Conservation (phyloP, 1,284 basidiomycete species). For the Ceraceosorus guamensis region DNA sequence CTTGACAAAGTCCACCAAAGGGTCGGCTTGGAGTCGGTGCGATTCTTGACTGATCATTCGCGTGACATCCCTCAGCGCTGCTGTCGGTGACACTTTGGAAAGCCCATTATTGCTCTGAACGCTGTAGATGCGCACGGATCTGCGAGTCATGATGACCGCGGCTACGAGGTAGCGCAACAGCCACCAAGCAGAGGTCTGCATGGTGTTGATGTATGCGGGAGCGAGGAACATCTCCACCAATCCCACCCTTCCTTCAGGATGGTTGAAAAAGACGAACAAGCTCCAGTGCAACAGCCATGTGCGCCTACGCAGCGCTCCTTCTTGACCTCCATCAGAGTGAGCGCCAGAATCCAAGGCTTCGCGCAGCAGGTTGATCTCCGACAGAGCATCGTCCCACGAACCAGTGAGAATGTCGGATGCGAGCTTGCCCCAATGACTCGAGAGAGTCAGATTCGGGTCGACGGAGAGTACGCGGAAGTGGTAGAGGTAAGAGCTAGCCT, state of each 20-base stretch:
- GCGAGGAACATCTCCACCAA: constrained; percentile 93
- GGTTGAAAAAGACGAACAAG: constrained; percentile 97
- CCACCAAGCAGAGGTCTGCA: constrained; percentile 93
- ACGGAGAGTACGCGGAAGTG: constrained; percentile 97
- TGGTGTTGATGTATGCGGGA: constrained; percentile 93
- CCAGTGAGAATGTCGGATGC: constrained; percentile 91
- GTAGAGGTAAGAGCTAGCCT: constrained; percentile 93
- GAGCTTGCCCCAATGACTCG: constrained; percentile 96
- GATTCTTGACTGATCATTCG: constrained; percentile 44
- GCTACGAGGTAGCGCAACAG: constrained; percentile 88
- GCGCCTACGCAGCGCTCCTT: constrained; percentile 79
- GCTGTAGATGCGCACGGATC: constrained; percentile 50
- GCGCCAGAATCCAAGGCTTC: constrained; percentile 70
- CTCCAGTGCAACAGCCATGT: constrained; percentile 98
- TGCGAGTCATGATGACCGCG: constrained; percentile 83
- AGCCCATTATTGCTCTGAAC: constrained; percentile 39
- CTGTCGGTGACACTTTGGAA: constrained; percentile 38
- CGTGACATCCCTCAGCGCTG: constrained; percentile 44
- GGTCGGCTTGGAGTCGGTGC: constrained; percentile 74
- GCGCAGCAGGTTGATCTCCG: constrained; percentile 85
- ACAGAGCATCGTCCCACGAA: constrained; percentile 84
- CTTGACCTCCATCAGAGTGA: constrained; percentile 28
- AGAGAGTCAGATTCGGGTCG: constrained; percentile 80
- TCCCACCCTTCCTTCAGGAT: constrained; percentile 80
- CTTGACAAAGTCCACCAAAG: constrained; percentile 84